Evolutionary conservation across 2,329 filamentous ascomycete genomes (phyloP).

Genomic region (Aspergillus sp.): DNA sequence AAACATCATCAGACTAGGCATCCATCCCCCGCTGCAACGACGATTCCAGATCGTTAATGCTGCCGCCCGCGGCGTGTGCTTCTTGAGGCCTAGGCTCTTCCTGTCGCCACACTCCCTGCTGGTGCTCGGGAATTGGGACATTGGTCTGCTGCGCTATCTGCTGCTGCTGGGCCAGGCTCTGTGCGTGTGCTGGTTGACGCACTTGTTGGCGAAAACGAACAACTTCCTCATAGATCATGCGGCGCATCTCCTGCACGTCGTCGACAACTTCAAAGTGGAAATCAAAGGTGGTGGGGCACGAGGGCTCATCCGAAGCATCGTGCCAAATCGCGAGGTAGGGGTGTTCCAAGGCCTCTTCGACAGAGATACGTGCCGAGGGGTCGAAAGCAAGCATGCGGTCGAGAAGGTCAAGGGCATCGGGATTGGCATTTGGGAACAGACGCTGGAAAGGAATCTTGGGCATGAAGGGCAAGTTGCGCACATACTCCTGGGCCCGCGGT

Average conservation of each 20-base stretch:
- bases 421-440: conserved; percentile 93
- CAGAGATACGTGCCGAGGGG: conserved; percentile 87
- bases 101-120: conserved; percentile 58
- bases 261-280: conserved; percentile 99
- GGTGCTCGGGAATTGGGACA: conserved; percentile 67
- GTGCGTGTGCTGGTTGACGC: conserved; percentile 54
- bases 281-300: conserved; percentile 92
- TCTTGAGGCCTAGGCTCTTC: conserved; percentile 68
- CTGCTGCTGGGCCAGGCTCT: conserved; percentile 44
- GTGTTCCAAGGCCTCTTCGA: conserved; percentile 95
- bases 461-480: conserved; percentile 94
- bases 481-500: conserved; percentile 95
- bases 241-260: conserved; percentile 91
- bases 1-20: conserved; percentile 35
- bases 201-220: conserved; percentile 75
- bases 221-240: conserved; percentile 97
- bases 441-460: conserved; percentile 86
- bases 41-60: conserved; percentile 51
- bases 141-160: conserved; percentile 50
- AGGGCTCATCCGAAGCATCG: conserved; percentile 92
- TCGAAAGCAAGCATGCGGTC: conserved; percentile 98
- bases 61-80: conserved; percentile 47
- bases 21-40: conserved; percentile 64
- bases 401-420: conserved; percentile 90
- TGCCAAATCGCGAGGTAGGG: conserved; percentile 98